Percentiles rank a stretch among this genome's conserved stretches.
phyloP scores from a whole-genome alignment of 805 yeast genomes.

The Cyberlindnera euphorbiiphila region DNA sequence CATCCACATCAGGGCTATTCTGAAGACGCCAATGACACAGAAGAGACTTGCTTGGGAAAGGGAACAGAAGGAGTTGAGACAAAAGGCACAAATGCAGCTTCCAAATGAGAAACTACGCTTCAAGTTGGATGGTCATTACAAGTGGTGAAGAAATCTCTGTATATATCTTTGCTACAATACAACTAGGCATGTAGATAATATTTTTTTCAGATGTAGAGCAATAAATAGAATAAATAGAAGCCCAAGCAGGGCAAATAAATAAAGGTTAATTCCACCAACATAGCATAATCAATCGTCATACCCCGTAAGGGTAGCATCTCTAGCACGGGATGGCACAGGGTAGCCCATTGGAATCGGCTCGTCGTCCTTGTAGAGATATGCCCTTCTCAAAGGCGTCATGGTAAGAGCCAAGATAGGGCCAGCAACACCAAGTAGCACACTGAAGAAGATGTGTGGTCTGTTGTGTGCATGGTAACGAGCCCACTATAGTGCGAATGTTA shows the following conservation, averaged over 20 bases:
- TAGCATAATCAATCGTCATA: slow-evolving; percentile 44
- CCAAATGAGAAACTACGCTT: slow-evolving; percentile 46
- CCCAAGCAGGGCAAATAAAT: slow-evolving; percentile 1
- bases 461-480: slow-evolving; percentile 70
- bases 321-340: slow-evolving; percentile 50
- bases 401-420: slow-evolving; percentile 62
- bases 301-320: slow-evolving; percentile 46
- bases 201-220: too few species aligned
- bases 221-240: slow-evolving; percentile 3
- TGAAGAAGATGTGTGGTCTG: slow-evolving; percentile 69
- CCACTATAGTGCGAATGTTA: slow-evolving; percentile 41
- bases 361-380: slow-evolving; percentile 60
- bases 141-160: slow-evolving; percentile 39
- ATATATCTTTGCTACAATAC: slow-evolving; percentile 6
- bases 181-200: slow-evolving; percentile 1
- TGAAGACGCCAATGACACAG: slow-evolving; percentile 64
- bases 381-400: slow-evolving; percentile 67
- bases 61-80: slow-evolving; percentile 40
- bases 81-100: slow-evolving; percentile 50
- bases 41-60: slow-evolving; percentile 58
- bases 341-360: slow-evolving; percentile 55
- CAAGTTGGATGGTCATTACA: slow-evolving; percentile 47
- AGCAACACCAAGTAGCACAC: slow-evolving; percentile 58
- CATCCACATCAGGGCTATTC: slow-evolving; percentile 75
- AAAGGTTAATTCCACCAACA: slow-evolving; percentile 12